Evolutionary conservation across 1,284 basidiomycete genomes (phyloP).

Genomic region (Volvariella surrecta): DNA sequence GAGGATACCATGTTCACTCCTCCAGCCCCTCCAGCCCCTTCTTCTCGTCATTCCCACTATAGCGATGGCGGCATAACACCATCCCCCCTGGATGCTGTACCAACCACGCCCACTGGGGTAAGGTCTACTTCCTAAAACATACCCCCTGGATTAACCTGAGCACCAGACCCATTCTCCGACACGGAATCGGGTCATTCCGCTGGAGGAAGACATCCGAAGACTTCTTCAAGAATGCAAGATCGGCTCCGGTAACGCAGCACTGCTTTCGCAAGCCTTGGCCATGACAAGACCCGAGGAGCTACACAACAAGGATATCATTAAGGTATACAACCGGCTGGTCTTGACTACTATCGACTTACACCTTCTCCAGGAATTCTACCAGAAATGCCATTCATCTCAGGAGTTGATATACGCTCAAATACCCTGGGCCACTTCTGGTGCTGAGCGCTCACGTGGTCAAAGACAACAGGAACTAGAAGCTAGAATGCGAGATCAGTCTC

Average conservation of each 20-base stretch:
- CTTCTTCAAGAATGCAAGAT: constrained; percentile 75
- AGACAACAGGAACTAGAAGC: constrained; percentile 16
- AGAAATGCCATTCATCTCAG: constrained; percentile 62
- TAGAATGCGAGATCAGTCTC: background rate
- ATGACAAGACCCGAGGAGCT: constrained; percentile 61
- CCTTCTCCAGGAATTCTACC: constrained; percentile 55
- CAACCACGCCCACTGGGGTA: constrained; percentile 18
- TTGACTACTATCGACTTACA: background rate
- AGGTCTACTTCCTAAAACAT: constrained; percentile 10
- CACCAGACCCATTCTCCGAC: constrained; percentile 26
- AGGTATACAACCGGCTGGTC: constrained; percentile 28
- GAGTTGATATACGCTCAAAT: constrained; percentile 71
- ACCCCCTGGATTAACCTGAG: constrained; percentile 7
- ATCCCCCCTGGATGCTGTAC: constrained; percentile 20
- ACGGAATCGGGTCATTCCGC: constrained; percentile 54
- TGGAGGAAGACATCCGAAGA: constrained; percentile 68
- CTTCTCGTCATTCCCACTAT: constrained; percentile 15
- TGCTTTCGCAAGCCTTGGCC: constrained; percentile 58
- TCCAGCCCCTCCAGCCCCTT: constrained; percentile 34
- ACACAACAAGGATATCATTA: constrained; percentile 48
- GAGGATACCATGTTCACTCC: constrained; percentile 74
- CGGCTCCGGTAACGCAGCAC: constrained; percentile 58
- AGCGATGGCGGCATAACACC: constrained; percentile 17
- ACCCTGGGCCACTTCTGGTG: constrained; percentile 69
- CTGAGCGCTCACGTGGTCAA: constrained; percentile 48